These are phyloP conservation scores for Orbilia quercus DNA, from an alignment of 2,329 filamentous ascomycete species.

Conservation along the genomic window DNA sequence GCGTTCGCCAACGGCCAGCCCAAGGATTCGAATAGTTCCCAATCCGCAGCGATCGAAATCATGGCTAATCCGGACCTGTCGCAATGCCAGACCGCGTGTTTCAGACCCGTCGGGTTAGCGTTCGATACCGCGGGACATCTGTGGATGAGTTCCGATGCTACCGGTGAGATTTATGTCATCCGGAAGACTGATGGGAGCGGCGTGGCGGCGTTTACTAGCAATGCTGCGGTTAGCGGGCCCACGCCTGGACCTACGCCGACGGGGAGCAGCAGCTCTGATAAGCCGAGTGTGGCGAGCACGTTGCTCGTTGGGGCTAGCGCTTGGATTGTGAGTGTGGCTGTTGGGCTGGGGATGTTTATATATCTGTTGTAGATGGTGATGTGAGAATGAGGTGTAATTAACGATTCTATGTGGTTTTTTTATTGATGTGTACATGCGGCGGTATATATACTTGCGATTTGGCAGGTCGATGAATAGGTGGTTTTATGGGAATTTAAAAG, in stretches of 20 bases:
- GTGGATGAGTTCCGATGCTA: conserved; percentile 73
- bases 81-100: conserved; percentile 56
- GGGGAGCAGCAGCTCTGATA: conserved; percentile 12
- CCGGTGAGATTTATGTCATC: conserved; percentile 74
- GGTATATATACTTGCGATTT: no score
- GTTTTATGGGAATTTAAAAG: no score
- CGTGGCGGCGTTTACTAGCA: conserved; percentile 46
- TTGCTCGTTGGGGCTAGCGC: conserved; percentile 13
- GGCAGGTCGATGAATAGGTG: no score
- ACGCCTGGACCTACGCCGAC: conserved; percentile 47
- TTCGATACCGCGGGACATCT: conserved; percentile 68
- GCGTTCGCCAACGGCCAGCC: conserved; percentile 60
- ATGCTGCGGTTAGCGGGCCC: conserved; percentile 43
- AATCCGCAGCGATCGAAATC: conserved; percentile 59
- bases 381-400: not conserved
- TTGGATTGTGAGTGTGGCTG: conserved; percentile 23
- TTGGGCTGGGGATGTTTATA: conserved; percentile 5
- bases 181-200: conserved; percentile 57
- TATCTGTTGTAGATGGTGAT: conserved; percentile 13
- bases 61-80: conserved; percentile 54
- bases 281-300: conserved; percentile 25
- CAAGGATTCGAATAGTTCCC: conserved; percentile 5
- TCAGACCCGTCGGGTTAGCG: conserved; percentile 60
- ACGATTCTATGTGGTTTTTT: no score
- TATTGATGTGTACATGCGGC: no score